Evolutionary conservation across 1,284 basidiomycete species (phyloP), one percentile per base, ranked within the genome.

Genomic region (Leccinum huronense): DNA sequence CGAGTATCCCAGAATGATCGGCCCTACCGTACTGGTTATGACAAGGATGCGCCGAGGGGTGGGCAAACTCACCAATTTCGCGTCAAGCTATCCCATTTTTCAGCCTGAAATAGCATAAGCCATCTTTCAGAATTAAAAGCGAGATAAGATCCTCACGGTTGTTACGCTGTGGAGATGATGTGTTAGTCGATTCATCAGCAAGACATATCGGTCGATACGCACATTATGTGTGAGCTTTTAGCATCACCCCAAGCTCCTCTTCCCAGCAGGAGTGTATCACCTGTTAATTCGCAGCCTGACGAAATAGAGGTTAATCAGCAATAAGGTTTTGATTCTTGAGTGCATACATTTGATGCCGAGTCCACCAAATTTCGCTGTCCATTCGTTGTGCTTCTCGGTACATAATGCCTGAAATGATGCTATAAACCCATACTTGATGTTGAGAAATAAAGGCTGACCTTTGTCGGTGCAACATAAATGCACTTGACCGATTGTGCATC

Each of bases 381-480:
- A 99, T 71, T 98, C 96, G 57, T 82, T 83, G 61, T 83, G 84
- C 63, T 93, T 86, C 76, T 99, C 96, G 0, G 87, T 84, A 69
- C 96, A 98, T 1, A 98, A 79, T 0, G 95, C 94, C 93, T 95
- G 59, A 14, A 45, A 30, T 10, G 19, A 51, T 51, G 14, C 14
- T 11, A 40, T 53, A 42, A 55, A 19, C 55, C 38, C 38, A 31
- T 7, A n/a, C 19, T 23, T 19, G 4, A 61, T 57, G 19, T 56
- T 14, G 5, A 45, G 10, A 59, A 59, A 33, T 27, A 33, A 66
- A 54, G 55, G 54, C 63, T 58, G 66, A 90, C 94, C 83, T 97
- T 97, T 1, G 95, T 97, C 0, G 95, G 96, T 0, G 96, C 94
- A 73, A 99, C 88, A 72, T 99, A 99, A 27, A 99, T 88, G 63